A percentile compares a stretch with the other conserved stretches of the same genome.
Conservation (phyloP, 768 basidiomycete species). For the Boletus subcaerulescens region DNA sequence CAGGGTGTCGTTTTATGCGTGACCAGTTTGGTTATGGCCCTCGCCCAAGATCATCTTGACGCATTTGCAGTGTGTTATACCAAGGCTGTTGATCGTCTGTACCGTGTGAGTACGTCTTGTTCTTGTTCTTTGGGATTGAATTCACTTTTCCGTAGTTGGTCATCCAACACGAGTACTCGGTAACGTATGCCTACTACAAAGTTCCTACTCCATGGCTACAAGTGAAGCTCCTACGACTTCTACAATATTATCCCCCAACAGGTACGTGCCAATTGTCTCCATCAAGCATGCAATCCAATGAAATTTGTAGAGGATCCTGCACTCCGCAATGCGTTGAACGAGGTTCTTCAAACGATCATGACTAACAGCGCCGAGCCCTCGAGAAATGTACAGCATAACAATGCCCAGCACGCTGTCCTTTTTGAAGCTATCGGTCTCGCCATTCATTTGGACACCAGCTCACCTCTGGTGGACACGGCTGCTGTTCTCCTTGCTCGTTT, state of each 20-base stretch:
- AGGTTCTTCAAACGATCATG: conserved; percentile 88
- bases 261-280: conserved; percentile 46
- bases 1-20: conserved; percentile 95
- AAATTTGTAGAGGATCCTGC: conserved; percentile 73
- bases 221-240: conserved; percentile 86
- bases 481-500: conserved; percentile 91
- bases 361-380: conserved; percentile 88
- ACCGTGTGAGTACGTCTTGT: conserved; percentile 52
- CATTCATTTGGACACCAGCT: conserved; percentile 92
- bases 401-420: conserved; percentile 96
- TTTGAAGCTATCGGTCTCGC: conserved; percentile 97
- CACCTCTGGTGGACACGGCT: conserved; percentile 82
- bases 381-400: conserved; percentile 96
- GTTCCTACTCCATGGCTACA: conserved; percentile 98
- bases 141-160: conserved; percentile 57
- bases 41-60: conserved; percentile 92
- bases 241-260: conserved; percentile 95
- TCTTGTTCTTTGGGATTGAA: background rate
- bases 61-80: conserved; percentile 91
- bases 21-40: conserved; percentile 87
- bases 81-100: conserved; percentile 87
- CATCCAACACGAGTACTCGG: conserved; percentile 84
- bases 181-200: conserved; percentile 95
- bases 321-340: conserved; percentile 69
- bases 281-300: conserved; percentile 4